Base-by-base conservation (phyloP, 768 basidiomycete species). In the Tylopilus balloui region DNA sequence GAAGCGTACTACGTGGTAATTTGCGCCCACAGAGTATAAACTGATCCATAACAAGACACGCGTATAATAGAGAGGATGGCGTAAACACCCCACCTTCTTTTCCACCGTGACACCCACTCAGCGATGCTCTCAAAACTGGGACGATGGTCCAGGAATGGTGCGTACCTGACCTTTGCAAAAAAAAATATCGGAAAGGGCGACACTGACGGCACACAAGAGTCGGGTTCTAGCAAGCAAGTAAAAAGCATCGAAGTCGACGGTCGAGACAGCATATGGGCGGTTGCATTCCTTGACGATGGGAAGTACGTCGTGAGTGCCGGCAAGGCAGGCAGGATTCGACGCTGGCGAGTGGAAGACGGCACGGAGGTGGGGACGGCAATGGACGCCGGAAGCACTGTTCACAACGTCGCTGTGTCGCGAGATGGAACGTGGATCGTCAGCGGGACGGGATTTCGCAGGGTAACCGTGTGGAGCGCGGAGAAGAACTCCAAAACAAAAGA, bases 341-440 rank as follows among this genome's bases (percentile, higher is more conserved):
- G 28, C 6, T 42, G 47, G 50, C 40, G n/a, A 19, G 48, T 42
- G n/a, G 40, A 51, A 14, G 40, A 51, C 15, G 50, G 47, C n/a
- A 4, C 2, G 1, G 49, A 42, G 28, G 28, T 38, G 11, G 42
- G 35, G 2, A 12, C 24, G 3, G 31, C 50, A 2, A 42, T 51
- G 40, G 15, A 51, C 13, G 50, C 31, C 2, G 34, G 39, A 3
- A 35, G 23, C 5, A 29, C 6, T 7, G 7, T 51, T 11, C 2
- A 17, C 15, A 4, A 6, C 28, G 14, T 52, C 23, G 49, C 40
- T 6, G 35, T 36, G 20, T 51, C 50, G 6, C 10, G 7, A 23
- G 47, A 51, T 19, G 39, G 39, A 15, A 50, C 50, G 11, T 42
- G 50, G 50, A 6, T 51, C 21, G 50, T 42, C 17, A 23, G 24